A percentile compares a stretch with the other conserved stretches of the same genome.
Conservation (phyloP, 306 rosid species). For the Corylus americana region DNA sequence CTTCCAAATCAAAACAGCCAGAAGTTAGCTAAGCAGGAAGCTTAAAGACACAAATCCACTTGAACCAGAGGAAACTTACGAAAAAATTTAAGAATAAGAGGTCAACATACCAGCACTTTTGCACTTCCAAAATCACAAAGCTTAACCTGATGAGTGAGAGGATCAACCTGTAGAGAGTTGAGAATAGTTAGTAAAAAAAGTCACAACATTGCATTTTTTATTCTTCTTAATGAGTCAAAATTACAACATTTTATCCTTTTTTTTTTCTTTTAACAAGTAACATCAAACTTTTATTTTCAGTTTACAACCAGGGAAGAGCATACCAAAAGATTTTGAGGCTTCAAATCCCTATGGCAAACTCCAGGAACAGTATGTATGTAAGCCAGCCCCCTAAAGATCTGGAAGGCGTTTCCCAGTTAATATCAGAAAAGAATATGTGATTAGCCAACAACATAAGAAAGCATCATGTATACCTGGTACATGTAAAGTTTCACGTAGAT, state of each 20-base stretch:
- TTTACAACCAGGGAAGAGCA: conserved; percentile 23
- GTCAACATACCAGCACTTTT: conserved; percentile 78
- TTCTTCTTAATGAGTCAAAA: neutral
- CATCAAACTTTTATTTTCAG: neutral
- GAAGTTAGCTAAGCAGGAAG: neutral
- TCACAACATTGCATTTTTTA: neutral
- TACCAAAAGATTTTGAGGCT: conserved; percentile 97
- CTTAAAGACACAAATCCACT: neutral
- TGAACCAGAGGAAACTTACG: neutral
- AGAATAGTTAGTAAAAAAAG: conserved; percentile 25
- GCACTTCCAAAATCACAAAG: conserved; percentile 98
- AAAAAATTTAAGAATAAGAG: conserved; percentile 25
- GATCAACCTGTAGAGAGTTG: conserved; percentile 74
- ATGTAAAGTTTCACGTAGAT: conserved; percentile 83
- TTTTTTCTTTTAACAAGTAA: neutral
- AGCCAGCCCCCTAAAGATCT: conserved; percentile 95
- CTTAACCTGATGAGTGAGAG: conserved; percentile 92
- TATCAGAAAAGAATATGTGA: conserved; percentile 22
- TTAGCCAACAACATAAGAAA: conserved; percentile 16
- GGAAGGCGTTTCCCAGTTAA: conserved; percentile 18
- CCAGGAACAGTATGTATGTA: conserved; percentile 88
- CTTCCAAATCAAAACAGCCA: neutral
- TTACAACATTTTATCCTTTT: neutral
- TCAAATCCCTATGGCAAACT: conserved; percentile 96
- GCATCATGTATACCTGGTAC: conserved; percentile 68